Evolutionary conservation across 2,329 filamentous ascomycete genomes (phyloP).

Genomic region (Domatiomyces globalis): DNA sequence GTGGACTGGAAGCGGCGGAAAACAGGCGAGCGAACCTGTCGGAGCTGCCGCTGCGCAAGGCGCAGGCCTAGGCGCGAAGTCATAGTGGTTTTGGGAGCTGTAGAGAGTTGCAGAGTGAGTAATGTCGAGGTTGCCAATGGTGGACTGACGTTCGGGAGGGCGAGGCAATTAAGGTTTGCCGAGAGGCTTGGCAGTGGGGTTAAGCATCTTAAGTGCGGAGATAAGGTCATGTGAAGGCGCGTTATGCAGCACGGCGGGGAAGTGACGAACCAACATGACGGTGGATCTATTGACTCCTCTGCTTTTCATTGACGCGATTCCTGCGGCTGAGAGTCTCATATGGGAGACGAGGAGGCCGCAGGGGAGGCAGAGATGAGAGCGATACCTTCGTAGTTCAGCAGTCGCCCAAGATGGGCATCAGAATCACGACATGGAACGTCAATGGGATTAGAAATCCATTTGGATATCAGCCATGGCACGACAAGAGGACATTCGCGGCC

Average conservation of each 20-base stretch:
- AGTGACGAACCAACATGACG: not conserved
- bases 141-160: not conserved
- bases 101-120: not conserved
- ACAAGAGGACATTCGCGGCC: conserved; percentile 55
- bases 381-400: not conserved
- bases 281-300: not conserved
- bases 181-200: not conserved
- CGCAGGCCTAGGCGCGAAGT: conserved; percentile 49
- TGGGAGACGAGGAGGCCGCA: no score
- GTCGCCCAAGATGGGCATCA: conserved; percentile 46
- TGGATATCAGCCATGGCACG: conserved; percentile 69
- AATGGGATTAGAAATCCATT: conserved; percentile 79
- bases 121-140: not conserved
- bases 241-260: not conserved
- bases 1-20: conserved; percentile 54
- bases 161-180: not conserved
- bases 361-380: not conserved
- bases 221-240: no score
- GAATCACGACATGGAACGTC: conserved; percentile 80
- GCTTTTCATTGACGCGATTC: not conserved
- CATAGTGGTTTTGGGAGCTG: conserved; percentile 35
- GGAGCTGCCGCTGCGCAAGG: conserved; percentile 47
- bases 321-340: no score
- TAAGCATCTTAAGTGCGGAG: not conserved
- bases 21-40: conserved; percentile 41